Evolutionary conservation across 2,329 filamentous ascomycete genomes (phyloP).

Genomic region (Aspergillus fructus): DNA sequence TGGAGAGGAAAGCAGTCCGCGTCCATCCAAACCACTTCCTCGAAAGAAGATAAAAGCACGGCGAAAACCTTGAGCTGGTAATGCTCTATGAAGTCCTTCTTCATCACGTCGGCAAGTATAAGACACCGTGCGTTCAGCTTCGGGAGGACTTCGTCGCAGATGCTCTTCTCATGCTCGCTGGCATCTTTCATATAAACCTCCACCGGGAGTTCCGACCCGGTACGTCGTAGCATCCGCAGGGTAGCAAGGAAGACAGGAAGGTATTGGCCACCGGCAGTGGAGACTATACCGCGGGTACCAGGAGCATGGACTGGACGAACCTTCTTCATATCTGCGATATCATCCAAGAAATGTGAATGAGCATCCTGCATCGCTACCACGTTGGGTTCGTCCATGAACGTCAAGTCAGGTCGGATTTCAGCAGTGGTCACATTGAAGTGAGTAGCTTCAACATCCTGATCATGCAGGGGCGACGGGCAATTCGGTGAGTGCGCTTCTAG

Average conservation of each 20-base stretch:
- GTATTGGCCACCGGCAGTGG: conserved; percentile 49
- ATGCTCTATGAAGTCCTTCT: conserved; percentile 39
- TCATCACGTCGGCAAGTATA: conserved; percentile 44
- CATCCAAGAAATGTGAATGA: conserved; percentile 43
- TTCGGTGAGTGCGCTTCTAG: conserved; percentile 33
- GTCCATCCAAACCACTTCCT: conserved; percentile 60
- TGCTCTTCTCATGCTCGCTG: conserved; percentile 39
- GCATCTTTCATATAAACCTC: conserved; percentile 44
- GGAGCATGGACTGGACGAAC: conserved; percentile 37
- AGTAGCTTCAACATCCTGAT: conserved; percentile 21
- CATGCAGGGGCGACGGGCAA: conserved; percentile 29
- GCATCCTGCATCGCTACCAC: conserved; percentile 36
- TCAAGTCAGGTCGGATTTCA: conserved; percentile 35
- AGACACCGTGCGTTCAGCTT: conserved; percentile 44
- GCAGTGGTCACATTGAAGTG: conserved; percentile 32
- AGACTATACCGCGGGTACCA: conserved; percentile 51
- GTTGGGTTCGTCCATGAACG: conserved; percentile 34
- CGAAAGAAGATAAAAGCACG: conserved; percentile 59
- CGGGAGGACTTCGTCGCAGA: conserved; percentile 43
- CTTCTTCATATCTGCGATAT: conserved; percentile 28
- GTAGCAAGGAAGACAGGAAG: conserved; percentile 53
- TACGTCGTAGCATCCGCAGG: conserved; percentile 53
- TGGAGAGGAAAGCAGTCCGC: conserved; percentile 55
- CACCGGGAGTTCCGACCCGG: conserved; percentile 52
- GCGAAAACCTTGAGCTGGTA: conserved; percentile 60